Evolutionary conservation across 495 filamentous ascomycete species (phyloP).

Genomic region (Penicillium coprophilum): DNA sequence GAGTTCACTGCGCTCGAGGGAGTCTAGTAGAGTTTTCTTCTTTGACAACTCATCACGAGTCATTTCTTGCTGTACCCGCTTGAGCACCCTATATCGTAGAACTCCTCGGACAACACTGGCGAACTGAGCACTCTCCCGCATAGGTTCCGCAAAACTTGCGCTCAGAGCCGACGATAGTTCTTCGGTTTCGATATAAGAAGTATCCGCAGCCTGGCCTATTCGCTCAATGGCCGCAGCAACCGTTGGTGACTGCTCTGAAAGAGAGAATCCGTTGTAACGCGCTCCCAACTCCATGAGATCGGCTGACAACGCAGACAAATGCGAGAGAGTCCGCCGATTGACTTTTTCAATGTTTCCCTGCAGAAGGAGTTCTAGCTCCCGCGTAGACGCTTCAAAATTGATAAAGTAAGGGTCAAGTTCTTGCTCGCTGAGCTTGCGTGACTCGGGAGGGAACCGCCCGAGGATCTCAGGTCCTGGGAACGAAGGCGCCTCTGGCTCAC

Average conservation of each 20-base stretch:
- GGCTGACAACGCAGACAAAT: conserved; percentile 75
- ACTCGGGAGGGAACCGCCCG: conserved; percentile 79
- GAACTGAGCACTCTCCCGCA: conserved; percentile 96
- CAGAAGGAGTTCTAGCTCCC: conserved; percentile 80
- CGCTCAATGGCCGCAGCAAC: conserved; percentile 94
- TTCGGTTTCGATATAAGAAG: conserved; percentile 92
- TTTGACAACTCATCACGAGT: conserved; percentile 84
- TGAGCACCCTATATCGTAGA: conserved; percentile 82
- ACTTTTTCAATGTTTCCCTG: conserved; percentile 95
- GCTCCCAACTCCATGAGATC: conserved; percentile 92
- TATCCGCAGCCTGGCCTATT: conserved; percentile 90
- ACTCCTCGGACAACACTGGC: conserved; percentile 89
- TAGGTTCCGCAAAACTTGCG: conserved; percentile 91
- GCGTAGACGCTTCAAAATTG: conserved; percentile 82
- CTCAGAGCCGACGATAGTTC: conserved; percentile 81
- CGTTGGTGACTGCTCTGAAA: conserved; percentile 83
- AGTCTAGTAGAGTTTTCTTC: conserved; percentile 75
- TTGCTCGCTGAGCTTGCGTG: conserved; percentile 73
- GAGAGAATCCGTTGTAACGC: conserved; percentile 92
- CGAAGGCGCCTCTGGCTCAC: conserved; percentile 49
- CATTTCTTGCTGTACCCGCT: conserved; percentile 96
- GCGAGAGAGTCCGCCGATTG: conserved; percentile 82
- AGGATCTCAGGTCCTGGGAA: conserved; percentile 64
- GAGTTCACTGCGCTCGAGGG: conserved; percentile 81
- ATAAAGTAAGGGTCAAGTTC: conserved; percentile 95